Conservation (phyloP, 23 red algal species). For the Gracilariopsis chorda region DNA sequence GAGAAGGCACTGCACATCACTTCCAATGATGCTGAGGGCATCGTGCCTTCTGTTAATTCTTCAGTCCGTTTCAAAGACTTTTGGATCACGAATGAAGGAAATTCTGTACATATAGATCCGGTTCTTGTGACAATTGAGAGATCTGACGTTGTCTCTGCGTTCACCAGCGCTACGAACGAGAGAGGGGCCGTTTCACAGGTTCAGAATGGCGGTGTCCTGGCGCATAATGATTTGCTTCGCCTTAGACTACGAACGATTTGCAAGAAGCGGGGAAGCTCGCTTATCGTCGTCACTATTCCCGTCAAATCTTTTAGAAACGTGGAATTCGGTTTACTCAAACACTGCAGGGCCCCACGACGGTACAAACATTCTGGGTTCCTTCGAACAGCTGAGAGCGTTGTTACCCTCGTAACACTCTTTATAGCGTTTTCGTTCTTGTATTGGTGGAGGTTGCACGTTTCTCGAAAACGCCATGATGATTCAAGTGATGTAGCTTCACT, state of each 20-base stretch:
- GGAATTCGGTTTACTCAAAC: constrained; percentile 63
- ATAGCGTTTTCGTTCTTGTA: constrained; percentile 17
- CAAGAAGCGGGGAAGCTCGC: constrained; percentile 27
- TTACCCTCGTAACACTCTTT: background rate
- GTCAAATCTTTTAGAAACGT: constrained; percentile 53
- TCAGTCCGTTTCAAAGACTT: constrained; percentile 43
- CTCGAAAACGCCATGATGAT: background rate
- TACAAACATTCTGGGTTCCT: constrained; percentile 43
- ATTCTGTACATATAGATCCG: constrained; percentile 43
- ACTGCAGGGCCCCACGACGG: constrained; percentile 31
- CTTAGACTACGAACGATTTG: constrained; percentile 50
- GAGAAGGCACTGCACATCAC: constrained; percentile 15
- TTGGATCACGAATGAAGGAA: constrained; percentile 25
- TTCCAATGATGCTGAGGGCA: background rate
- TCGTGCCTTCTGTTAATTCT: constrained; percentile 8
- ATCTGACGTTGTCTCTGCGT: constrained; percentile 29
- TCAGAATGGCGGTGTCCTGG: constrained; percentile 4
- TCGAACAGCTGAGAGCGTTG: constrained; percentile 41
- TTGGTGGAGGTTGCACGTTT: constrained; percentile 24
- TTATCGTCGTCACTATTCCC: constrained; percentile 54
- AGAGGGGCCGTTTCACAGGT: background rate
- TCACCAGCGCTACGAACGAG: background rate
- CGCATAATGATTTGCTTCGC: background rate
- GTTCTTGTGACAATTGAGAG: constrained; percentile 37
- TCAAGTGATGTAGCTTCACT: background rate